Conservation (phyloP, 2,329 filamentous ascomycete genomes). For the Aspergillus unguis region DNA sequence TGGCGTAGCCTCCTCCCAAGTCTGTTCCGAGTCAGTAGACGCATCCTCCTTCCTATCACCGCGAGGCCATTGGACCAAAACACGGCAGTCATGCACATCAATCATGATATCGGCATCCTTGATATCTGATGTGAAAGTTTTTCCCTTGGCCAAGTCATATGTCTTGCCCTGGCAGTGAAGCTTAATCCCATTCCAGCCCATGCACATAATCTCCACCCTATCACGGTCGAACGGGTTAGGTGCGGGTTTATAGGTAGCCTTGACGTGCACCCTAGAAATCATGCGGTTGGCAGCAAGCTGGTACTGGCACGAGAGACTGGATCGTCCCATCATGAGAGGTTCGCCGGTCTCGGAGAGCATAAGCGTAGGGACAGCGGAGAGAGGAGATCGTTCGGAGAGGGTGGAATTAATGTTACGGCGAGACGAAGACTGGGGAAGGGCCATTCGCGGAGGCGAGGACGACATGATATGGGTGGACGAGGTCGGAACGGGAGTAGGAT, state of each 20-base stretch:
- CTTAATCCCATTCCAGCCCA: conserved; percentile 94
- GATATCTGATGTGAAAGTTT: conserved; percentile 85
- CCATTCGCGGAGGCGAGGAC: conserved; percentile 69
- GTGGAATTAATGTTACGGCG: conserved; percentile 58
- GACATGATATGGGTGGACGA: conserved; percentile 89
- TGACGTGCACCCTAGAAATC: conserved; percentile 90
- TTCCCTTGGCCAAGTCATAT: conserved; percentile 81
- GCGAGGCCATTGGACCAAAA: conserved; percentile 84
- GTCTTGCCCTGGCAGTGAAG: conserved; percentile 85
- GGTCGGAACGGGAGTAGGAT: conserved; percentile 90
- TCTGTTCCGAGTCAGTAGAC: conserved; percentile 61
- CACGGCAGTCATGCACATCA: conserved; percentile 88
- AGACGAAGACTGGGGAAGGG: conserved; percentile 50
- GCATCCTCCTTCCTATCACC: conserved; percentile 52
- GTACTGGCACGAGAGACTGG: conserved; percentile 91
- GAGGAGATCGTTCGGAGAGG: conserved; percentile 72
- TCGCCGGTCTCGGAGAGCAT: conserved; percentile 79
- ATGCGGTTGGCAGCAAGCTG: conserved; percentile 89
- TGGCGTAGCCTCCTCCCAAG: conserved; percentile 60
- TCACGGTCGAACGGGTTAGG: conserved; percentile 65
- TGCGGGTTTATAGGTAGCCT: conserved; percentile 75
- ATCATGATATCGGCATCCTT: conserved; percentile 88
- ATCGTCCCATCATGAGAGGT: conserved; percentile 80
- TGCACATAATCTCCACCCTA: conserved; percentile 82
- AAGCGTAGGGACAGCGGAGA: conserved; percentile 78